Conservation (phyloP, 139 green algal genomes). For the Chlamydomonas asymmetrica region DNA sequence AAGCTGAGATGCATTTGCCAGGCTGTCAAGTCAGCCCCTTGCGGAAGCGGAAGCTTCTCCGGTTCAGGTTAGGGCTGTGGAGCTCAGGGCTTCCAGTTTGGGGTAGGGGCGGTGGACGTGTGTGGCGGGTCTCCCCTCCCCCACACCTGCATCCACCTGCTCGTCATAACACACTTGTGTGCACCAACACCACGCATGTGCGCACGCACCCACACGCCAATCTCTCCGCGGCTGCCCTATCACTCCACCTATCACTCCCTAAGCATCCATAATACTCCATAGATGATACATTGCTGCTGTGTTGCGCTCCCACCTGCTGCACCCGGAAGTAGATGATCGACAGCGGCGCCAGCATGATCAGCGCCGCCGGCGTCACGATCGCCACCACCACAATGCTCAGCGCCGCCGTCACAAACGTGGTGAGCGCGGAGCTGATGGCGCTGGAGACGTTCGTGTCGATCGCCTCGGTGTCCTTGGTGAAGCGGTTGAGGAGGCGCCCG, state of each 20-base stretch:
- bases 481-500: constrained; percentile 81
- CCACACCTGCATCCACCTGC: neutral
- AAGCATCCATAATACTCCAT: no score
- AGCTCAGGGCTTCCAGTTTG: no score
- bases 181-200: neutral
- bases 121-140: no score
- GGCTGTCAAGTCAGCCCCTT: no score
- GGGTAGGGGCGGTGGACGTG: no score
- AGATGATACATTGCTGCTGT: neutral
- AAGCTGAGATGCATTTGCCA: no score
- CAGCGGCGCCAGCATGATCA: constrained; percentile 66
- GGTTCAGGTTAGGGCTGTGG: no score
- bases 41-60: no score
- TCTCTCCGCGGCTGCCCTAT: neutral
- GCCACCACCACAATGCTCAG: constrained; percentile 68
- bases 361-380: constrained; percentile 56
- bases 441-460: constrained; percentile 60
- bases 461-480: constrained; percentile 83
- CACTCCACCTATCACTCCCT: neutral
- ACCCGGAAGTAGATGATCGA: constrained; percentile 62
- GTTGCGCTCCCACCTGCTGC: constrained; percentile 30
- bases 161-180: neutral
- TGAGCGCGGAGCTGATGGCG: constrained; percentile 43
- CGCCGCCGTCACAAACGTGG: constrained; percentile 38
- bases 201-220: neutral